Conservation (phyloP, 2,329 filamentous ascomycete species). For the Aspergillus niger region DNA sequence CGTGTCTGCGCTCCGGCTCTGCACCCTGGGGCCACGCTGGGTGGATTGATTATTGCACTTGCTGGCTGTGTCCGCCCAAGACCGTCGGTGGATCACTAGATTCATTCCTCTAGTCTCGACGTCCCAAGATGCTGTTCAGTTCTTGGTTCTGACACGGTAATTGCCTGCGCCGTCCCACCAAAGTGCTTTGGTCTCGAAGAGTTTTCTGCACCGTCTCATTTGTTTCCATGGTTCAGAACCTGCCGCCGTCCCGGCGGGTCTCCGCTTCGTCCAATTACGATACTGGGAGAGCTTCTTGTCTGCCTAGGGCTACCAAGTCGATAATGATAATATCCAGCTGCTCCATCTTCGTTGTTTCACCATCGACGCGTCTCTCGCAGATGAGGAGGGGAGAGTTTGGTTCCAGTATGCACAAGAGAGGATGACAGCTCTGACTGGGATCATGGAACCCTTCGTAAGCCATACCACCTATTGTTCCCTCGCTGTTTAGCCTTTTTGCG, state of each 20-base stretch:
- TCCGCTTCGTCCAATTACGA: conserved; percentile 18
- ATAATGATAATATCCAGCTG: conserved; percentile 77
- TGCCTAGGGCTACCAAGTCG: conserved; percentile 68
- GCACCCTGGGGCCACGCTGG: conserved; percentile 6
- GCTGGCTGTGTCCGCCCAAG: conserved; percentile 1
- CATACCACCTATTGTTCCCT: conserved; percentile 48
- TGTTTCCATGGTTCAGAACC: conserved; percentile 44
- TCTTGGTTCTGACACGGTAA: conserved; percentile 20
- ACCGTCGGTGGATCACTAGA: conserved; percentile 6
- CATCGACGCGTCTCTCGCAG: conserved; percentile 66
- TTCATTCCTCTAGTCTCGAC: neutral
- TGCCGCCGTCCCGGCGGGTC: conserved; percentile 21
- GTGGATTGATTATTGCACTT: neutral
- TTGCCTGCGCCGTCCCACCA: conserved; percentile 20
- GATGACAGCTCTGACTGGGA: conserved; percentile 64
- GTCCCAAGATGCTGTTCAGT: neutral
- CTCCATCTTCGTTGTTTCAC: conserved; percentile 81
- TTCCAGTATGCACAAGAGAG: conserved; percentile 62
- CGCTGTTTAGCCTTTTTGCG: conserved; percentile 22
- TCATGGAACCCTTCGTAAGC: conserved; percentile 80
- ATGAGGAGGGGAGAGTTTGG: conserved; percentile 59
- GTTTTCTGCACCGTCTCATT: conserved; percentile 36
- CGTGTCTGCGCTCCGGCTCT: conserved; percentile 18
- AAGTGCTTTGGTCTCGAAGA: conserved; percentile 22
- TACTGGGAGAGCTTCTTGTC: conserved; percentile 25